A percentile compares a stretch with the other conserved stretches of the same genome.
These are phyloP conservation scores for Colletotrichum sansevieriae DNA, from an alignment of 2,329 filamentous ascomycete genomes.

Conservation along the genomic window DNA sequence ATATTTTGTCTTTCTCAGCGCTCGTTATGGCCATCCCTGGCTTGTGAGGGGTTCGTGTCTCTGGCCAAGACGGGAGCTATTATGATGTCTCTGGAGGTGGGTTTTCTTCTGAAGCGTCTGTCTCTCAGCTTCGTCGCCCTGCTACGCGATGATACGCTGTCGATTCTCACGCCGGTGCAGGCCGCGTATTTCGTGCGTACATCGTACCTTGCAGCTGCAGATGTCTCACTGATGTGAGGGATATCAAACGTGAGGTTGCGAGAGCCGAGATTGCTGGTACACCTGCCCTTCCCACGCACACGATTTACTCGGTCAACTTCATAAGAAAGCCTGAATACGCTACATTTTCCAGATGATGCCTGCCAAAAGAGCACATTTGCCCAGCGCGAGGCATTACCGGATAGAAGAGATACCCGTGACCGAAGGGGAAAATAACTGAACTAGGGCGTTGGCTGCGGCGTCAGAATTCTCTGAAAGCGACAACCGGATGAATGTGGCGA, in stretches of 20 bases:
- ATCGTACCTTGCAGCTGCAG: slow-evolving; percentile 20
- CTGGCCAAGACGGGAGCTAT: slow-evolving; percentile 3
- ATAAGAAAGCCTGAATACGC: no score
- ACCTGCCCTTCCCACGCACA: no score
- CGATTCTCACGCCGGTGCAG: not conserved
- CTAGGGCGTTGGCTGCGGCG: no score
- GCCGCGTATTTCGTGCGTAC: slow-evolving; percentile 3
- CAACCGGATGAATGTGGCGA: no score
- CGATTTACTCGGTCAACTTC: no score
- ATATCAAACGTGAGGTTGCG: not conserved
- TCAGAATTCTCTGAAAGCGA: no score
- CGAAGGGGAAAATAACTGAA: no score
- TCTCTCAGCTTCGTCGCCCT: slow-evolving; percentile 20
- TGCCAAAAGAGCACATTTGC: no score
- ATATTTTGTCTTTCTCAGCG: slow-evolving; percentile 6
- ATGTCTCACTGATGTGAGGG: slow-evolving; percentile 10
- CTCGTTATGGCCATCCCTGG: not conserved
- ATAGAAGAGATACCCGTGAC: no score
- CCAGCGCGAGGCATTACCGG: no score
- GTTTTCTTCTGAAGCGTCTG: not conserved
- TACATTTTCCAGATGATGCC: no score
- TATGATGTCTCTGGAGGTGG: not conserved
- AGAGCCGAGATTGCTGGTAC: no score
- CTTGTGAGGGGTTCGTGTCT: slow-evolving; percentile 13
- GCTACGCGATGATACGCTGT: slow-evolving; percentile 19